Base-by-base conservation (phyloP, 306 rosid genomes). In the Trifolium repens region DNA sequence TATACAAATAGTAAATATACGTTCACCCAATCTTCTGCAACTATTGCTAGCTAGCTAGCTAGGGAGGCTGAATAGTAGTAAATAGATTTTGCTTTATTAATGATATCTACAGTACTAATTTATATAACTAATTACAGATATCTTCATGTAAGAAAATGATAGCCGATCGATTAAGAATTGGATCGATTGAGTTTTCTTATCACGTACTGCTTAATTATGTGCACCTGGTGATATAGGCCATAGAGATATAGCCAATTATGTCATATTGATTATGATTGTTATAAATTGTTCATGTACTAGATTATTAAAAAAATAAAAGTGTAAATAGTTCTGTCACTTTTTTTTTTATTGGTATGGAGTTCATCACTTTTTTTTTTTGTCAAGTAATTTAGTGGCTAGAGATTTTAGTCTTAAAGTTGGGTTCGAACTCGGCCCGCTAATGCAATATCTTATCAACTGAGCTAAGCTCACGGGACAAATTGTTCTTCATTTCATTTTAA, bases 1-100 rank as follows among this genome's bases (percentile, higher is more conserved):
- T 84, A 73, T 52, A 42, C 35, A 42, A 85, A 69, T 42, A 80
- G 63, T 64, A 78, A 30, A 30, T 65, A 78, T 10, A 75, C 87
- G 8, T 85, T 83, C 69, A 76, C 84, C 30, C 85, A 88, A 60
- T 84, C 96, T 16, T 82, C 94, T 7, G 86, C 94, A 49, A 84
- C 90, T 78, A 61, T 61, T 90, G 87, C 83, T 93, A 81, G 68
- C 34, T 39, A 34, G 17, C 19, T 15, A 10, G 22, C 52, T 12
- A 13, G 43, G 47, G 13, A 67, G 64, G 53, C 77, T 57, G 50
- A 49, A 4, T 47, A 47, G 16, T 43, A 15, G 13, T 54, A 11
- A 68, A 57, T 26, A 32, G 11, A 74, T 79, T 82, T 80, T 71
- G 78, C 16, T 61, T 52, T 67, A 14, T 27, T n/a, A 17, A 46